phyloP scores from a whole-genome alignment of 208 protist genomes.

The Leptomonas pyrrhocoris region DNA sequence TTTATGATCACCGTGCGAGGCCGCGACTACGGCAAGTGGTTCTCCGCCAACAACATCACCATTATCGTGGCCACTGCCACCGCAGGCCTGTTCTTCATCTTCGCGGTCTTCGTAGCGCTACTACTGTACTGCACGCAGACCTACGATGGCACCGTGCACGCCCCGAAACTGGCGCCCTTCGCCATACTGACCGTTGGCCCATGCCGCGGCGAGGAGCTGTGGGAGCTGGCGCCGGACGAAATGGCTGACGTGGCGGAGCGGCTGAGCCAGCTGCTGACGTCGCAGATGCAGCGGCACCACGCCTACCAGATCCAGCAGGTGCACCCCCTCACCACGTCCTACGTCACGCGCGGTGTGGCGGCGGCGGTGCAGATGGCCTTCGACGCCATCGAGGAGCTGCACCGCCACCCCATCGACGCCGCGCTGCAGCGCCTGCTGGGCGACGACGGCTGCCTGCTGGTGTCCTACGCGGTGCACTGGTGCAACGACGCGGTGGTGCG shows the following conservation, averaged over 20 bases:
- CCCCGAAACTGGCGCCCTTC: conserved; percentile 76
- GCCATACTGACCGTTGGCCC: conserved; percentile 71
- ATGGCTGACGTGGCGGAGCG: conserved; percentile 63
- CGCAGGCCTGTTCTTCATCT: conserved; percentile 29
- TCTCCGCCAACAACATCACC: conserved; percentile 12
- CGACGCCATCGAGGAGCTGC: conserved; percentile 56
- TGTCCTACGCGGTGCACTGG: conserved; percentile 83
- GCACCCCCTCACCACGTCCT: conserved; percentile 70
- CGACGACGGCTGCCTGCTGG: conserved; percentile 52
- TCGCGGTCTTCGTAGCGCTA: conserved; percentile 38
- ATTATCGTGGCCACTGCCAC: conserved; percentile 35
- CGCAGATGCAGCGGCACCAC: conserved; percentile 39
- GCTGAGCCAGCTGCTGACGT: conserved; percentile 40
- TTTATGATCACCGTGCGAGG: conserved; percentile 21
- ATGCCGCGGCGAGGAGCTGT: conserved; percentile 66
- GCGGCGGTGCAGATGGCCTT: conserved; percentile 68
- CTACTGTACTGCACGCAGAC: conserved; percentile 37
- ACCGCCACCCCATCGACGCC: conserved; percentile 52
- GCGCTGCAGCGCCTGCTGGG: conserved; percentile 60
- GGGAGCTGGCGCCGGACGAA: conserved; percentile 59
- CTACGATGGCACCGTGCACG: conserved; percentile 63
- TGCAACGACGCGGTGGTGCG: conserved; percentile 70
- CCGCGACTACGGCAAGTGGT: conserved; percentile 8
- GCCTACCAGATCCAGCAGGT: conserved; percentile 76
- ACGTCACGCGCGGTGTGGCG: conserved; percentile 54